A percentile compares a stretch with the other conserved stretches of the same genome.
Evolutionary conservation across 2,329 filamentous ascomycete species (phyloP).

Genomic region (Huntiella moniliformis): DNA sequence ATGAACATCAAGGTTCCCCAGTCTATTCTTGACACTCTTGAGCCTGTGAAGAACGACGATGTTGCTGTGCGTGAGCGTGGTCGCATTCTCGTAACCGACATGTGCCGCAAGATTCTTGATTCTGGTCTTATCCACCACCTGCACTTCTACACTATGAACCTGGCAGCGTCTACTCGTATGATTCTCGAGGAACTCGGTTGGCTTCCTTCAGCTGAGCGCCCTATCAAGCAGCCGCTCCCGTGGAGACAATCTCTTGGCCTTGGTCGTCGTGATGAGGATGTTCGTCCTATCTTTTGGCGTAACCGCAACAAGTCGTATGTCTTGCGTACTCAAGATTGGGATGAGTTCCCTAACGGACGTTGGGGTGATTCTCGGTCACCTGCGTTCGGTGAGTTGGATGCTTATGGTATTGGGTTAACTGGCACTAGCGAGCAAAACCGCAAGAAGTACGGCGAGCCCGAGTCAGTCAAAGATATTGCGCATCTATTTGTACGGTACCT

Average conservation of each 20-base stretch:
- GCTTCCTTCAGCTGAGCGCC: conserved; percentile 57
- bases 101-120: conserved; percentile 73
- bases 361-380: conserved; percentile 96
- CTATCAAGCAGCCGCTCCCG: conserved; percentile 74
- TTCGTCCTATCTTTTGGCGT: conserved; percentile 96
- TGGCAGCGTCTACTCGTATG: conserved; percentile 85
- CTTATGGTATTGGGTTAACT: conserved; percentile 83
- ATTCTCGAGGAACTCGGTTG: conserved; percentile 78
- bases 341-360: conserved; percentile 95
- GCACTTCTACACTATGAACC: conserved; percentile 99
- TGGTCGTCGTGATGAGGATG: conserved; percentile 78
- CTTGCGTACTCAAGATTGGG: conserved; percentile 91
- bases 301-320: conserved; percentile 94
- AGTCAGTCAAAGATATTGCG: conserved; percentile 60
- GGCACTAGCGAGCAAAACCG: conserved; percentile 93
- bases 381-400: conserved; percentile 86
- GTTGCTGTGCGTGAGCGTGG: conserved; percentile 79
- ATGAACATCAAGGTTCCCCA: conserved; percentile 72
- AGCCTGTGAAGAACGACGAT: conserved; percentile 94
- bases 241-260: conserved; percentile 91
- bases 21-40: conserved; percentile 62
- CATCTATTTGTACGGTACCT: conserved; percentile 74
- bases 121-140: conserved; percentile 62
- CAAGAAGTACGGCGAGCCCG: conserved; percentile 81
- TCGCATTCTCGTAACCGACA: conserved; percentile 66